These are phyloP conservation scores for Melianthus villosus DNA, from an alignment of 441 rosid species.

Conservation along the genomic window DNA sequence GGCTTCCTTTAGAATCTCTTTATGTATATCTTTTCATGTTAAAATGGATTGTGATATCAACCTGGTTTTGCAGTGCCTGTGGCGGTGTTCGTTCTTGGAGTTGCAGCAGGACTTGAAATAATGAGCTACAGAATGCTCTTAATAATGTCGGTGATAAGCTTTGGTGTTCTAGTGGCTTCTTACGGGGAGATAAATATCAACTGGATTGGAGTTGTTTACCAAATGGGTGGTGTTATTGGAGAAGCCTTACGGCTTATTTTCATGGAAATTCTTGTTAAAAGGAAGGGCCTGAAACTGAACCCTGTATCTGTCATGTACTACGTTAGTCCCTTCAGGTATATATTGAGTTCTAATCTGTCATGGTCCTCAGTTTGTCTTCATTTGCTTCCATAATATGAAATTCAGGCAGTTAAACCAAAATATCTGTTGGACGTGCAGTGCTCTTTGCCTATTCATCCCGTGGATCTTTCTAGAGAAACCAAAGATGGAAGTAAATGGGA, in stretches of 20 bases:
- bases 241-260: conserved; percentile 84
- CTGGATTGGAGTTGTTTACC: conserved; percentile 92
- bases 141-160: conserved; percentile 83
- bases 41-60: conserved; percentile 3
- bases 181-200: conserved; percentile 71
- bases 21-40: neutral
- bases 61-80: conserved; percentile 74
- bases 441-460: conserved; percentile 68
- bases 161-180: conserved; percentile 89
- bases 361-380: neutral
- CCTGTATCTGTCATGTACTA: conserved; percentile 84
- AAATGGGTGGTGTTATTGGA: conserved; percentile 95
- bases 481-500: conserved; percentile 58
- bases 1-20: neutral
- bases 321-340: conserved; percentile 90
- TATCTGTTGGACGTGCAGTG: conserved; percentile 28
- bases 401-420: too few relatives aligned
- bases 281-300: conserved; percentile 81
- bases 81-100: conserved; percentile 85
- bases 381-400: neutral
- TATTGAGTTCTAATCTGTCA: neutral
- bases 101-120: conserved; percentile 76
- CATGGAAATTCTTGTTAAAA: conserved; percentile 85
- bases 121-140: conserved; percentile 89
- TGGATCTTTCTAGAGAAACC: conserved; percentile 90